Base-by-base conservation (phyloP, 768 basidiomycete species). In the Tulasnella sp. region DNA sequence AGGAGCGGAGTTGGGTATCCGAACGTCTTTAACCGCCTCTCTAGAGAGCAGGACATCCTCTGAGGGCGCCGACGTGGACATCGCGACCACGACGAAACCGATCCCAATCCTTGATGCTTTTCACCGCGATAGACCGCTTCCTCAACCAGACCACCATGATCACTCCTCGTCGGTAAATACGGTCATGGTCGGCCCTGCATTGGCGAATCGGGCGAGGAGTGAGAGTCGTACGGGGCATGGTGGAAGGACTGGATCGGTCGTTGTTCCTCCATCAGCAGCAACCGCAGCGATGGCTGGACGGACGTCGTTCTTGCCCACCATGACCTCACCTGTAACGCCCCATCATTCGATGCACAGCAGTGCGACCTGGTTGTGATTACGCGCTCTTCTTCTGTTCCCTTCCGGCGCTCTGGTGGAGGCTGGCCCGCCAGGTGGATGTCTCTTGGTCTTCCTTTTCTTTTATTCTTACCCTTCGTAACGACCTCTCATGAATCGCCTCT, bases 241-340 rank as follows among this genome's bases (percentile, higher is more conserved):
- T 19, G 24, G 24, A 3, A 15, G 4, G 53, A 26, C 30, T 17
- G 30, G 30, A 23, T 26, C 38, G 23, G 41, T 55, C n/a, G 41
- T 55, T 41, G 24, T 41, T 4, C 53, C 53, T 15, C 29, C 53
- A 8, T 17, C 30, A 8, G 41, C 24, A 4, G n/a, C 34, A 10
- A 19, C 3, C 5, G 11, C 32, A 41, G 1, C n/a, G n/a, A 24
- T 38, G 41, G 7, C 34, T 19, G n/a, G 21, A 26, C 21, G 53
- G 34, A 1, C 17, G 21, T 55, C 53, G 19, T 55, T 55, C 41
- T 27, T 55, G 19, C 53, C 53, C 4, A 55, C 30, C 4, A 34
- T 55, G 53, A 55, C 24, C 19, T 55, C 53, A 2, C 53, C 53
- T 11, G 15, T 24, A 38, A 55, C 53, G n/a, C 53, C 53, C 19